Evolutionary conservation across 106 monocot species (phyloP), one percentile per base, ranked within the genome.

Genomic region (Dioscorea alata): DNA sequence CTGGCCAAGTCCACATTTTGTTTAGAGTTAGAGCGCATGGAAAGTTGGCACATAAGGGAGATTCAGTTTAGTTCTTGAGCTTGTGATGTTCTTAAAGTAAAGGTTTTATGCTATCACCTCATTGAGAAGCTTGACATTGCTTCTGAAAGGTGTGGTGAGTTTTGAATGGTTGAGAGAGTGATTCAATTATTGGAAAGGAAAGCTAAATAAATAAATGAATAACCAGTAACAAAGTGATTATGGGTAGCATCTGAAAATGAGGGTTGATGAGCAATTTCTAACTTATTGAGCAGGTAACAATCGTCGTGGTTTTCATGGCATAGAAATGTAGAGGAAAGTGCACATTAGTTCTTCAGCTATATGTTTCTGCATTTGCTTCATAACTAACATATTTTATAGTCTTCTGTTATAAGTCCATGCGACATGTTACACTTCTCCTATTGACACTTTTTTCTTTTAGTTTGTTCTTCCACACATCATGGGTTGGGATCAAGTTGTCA

Each of bases 401-500:
- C 54, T 18, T 0, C 15, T 56, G 8, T 19, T 18, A 18, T 10
- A 56, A 19, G 54, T 28, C 28, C 28, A 28, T 28, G 28, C 28
- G 3, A 3, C 28, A 28, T 28, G 28, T 56, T 56, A 18, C 4
- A n/a, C 0, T 16, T 56, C 2, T 28, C 19, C 19, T 56, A 56
- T 4, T 60, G 42, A 42, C 25, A 22, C 34, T 17, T 4, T 0
- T 34, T 15, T 13, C 14, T 50, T 65, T 53, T 80, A 87, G 87
- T 83, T 67, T 80, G 87, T 53, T 7, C 64, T 87, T 57, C 87
- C 87, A 21, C 77, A 80, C 61, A 76, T 87, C 48, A 77, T 87
- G 80, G 87, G 87, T 18, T 87, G 87, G 87, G 76, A 77, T 60
- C 76, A 74, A 22, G 64, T 74, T 54, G 50, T 83, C 23, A 23